phyloP scores from a whole-genome alignment of 805 yeast species.

The Pichia nakasei region DNA sequence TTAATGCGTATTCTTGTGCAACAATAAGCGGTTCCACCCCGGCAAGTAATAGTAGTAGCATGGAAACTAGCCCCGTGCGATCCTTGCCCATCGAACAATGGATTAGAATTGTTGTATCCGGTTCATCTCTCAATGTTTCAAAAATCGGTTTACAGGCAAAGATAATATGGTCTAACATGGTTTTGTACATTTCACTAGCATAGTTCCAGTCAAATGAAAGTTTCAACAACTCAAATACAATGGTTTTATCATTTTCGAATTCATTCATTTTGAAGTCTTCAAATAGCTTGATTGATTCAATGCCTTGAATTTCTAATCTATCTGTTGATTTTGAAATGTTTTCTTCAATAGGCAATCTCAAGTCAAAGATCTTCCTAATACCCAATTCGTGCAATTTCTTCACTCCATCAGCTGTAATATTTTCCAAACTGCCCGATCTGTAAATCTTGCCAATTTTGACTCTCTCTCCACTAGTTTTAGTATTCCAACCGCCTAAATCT shows the following conservation, averaged over 20 bases:
- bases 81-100: constrained; percentile 88
- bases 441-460: constrained; percentile 48
- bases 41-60: constrained; percentile 52
- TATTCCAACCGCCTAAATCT: constrained; percentile 71
- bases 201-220: constrained; percentile 54
- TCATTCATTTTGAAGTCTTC: neutral
- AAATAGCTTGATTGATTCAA: neutral
- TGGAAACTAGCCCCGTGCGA: constrained; percentile 68
- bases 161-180: constrained; percentile 44
- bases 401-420: constrained; percentile 44
- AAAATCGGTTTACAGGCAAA: constrained; percentile 43
- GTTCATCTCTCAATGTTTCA: constrained; percentile 44
- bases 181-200: constrained; percentile 53
- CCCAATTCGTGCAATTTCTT: constrained; percentile 33
- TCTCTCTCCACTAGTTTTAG: constrained; percentile 24
- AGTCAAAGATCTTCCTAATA: constrained; percentile 53
- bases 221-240: constrained; percentile 11
- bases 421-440: constrained; percentile 55
- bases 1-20: constrained; percentile 70
- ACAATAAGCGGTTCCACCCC: constrained; percentile 61
- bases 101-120: constrained; percentile 45
- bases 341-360: constrained; percentile 17
- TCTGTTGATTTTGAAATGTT: neutral
- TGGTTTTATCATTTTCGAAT: neutral
- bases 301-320: neutral